Evolutionary conservation across 2,329 filamentous ascomycete genomes (phyloP).

Genomic region (Hortaea werneckii): DNA sequence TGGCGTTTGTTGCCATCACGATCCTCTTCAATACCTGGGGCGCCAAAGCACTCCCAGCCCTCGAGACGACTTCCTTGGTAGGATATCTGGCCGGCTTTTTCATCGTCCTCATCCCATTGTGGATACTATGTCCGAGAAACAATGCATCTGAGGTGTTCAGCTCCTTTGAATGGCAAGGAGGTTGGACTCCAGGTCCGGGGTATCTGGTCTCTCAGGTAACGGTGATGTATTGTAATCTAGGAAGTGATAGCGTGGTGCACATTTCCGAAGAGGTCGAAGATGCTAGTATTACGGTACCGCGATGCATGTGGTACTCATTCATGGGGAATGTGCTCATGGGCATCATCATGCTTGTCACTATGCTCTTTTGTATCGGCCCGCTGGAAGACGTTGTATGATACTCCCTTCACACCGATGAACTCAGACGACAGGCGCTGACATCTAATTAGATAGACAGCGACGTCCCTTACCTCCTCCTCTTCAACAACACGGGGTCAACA

Average conservation of each 20-base stretch:
- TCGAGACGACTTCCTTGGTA: constrained; percentile 22
- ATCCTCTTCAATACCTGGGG: constrained; percentile 19
- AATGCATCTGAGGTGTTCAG: constrained; percentile 21
- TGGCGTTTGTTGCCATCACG: constrained; percentile 27
- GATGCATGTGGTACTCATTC: constrained; percentile 14
- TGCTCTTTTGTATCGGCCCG: constrained; percentile 20
- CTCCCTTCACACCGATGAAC: background rate
- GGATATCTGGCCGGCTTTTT: constrained; percentile 22
- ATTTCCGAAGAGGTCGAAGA: constrained; percentile 24
- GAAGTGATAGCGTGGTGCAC: constrained; percentile 10
- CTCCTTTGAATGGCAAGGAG: constrained; percentile 3
- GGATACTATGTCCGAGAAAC: constrained; percentile 23
- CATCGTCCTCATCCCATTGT: constrained; percentile 20
- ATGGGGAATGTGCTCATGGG: constrained; percentile 10
- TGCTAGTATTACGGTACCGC: constrained; percentile 16
- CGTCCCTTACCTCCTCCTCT: constrained; percentile 12
- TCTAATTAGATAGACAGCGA: constrained; percentile 4
- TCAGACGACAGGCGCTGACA: background rate
- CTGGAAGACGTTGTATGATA: constrained; percentile 16
- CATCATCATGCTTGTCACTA: constrained; percentile 15
- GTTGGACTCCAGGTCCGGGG: background rate
- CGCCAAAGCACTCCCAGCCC: constrained; percentile 22
- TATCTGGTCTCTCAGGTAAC: constrained; percentile 2
- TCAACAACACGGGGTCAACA: constrained; percentile 15
- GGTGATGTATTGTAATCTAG: constrained; percentile 3